phyloP scores from a whole-genome alignment of 2,329 filamentous ascomycete species.

The Aspergillus aculeatinus region DNA sequence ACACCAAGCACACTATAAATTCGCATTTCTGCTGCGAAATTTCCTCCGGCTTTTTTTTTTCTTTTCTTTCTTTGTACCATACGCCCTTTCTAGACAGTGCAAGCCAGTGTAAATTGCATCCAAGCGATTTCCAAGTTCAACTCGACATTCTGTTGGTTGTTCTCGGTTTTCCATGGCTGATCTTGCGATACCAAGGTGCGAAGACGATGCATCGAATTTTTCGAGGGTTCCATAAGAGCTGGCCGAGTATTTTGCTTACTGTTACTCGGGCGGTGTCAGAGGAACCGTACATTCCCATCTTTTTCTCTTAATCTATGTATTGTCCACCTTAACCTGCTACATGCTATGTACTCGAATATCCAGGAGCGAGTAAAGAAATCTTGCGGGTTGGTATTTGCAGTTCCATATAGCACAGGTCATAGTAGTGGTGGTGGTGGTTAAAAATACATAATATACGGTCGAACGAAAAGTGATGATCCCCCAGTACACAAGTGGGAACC shows the following conservation, averaged over 20 bases:
- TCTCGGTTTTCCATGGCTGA: conserved; percentile 61
- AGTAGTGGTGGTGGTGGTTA: conserved; percentile 22
- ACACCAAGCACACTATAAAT: conserved; percentile 13
- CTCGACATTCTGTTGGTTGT: conserved; percentile 67
- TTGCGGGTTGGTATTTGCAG: conserved; percentile 24
- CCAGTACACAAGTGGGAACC: conserved; percentile 20
- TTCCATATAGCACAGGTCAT: conserved; percentile 25
- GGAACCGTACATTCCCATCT: conserved; percentile 63
- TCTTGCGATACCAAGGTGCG: conserved; percentile 62
- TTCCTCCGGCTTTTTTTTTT: conserved; percentile 28
- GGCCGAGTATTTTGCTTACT: conserved; percentile 61
- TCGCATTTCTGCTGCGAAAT: conserved; percentile 16
- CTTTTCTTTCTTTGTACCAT: conserved; percentile 49
- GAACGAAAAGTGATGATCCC: conserved; percentile 17
- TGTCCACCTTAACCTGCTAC: not conserved
- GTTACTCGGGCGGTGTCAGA: conserved; percentile 85
- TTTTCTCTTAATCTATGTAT: conserved; percentile 16
- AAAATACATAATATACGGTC: conserved; percentile 35
- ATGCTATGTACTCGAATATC: not conserved
- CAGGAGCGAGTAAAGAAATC: not conserved
- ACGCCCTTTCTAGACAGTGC: conserved; percentile 87
- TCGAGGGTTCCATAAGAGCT: conserved; percentile 68
- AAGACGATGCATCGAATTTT: conserved; percentile 49
- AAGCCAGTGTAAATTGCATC: conserved; percentile 60
- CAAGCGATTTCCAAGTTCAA: conserved; percentile 48